A percentile compares a stretch with the other conserved stretches of the same genome.
These are phyloP conservation scores for Lactarius indigo DNA, from an alignment of 768 basidiomycete species.

Conservation along the genomic window DNA sequence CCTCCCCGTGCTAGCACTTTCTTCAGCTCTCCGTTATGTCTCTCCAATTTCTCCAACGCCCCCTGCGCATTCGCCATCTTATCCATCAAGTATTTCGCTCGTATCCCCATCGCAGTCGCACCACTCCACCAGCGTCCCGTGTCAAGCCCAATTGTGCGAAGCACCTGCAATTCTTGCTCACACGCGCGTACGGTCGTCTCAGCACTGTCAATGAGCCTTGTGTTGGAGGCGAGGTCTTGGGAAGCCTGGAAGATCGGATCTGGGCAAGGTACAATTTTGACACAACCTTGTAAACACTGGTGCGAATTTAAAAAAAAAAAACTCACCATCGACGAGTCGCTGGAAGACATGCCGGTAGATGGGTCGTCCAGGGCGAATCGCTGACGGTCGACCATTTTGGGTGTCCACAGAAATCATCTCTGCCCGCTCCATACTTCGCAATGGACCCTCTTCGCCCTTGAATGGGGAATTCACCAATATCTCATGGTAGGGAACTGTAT, in stretches of 20 bases:
- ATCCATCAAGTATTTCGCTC: conserved; percentile 64
- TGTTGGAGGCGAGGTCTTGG: conserved; percentile 79
- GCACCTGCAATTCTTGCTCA: conserved; percentile 69
- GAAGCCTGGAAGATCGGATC: conserved; percentile 76
- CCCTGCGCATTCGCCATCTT: conserved; percentile 70
- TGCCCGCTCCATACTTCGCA: conserved; percentile 84
- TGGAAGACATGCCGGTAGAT: conserved; percentile 85
- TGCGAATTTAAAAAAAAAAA: background rate
- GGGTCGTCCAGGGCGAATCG: conserved; percentile 86
- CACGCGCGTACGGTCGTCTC: conserved; percentile 66
- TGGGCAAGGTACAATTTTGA: conserved; percentile 30
- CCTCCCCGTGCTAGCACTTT: conserved; percentile 45
- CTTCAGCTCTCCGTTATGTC: conserved; percentile 65
- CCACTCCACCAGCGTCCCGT: conserved; percentile 45
- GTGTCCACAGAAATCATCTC: conserved; percentile 83
- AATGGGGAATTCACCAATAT: conserved; percentile 81
- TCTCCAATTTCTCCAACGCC: conserved; percentile 69
- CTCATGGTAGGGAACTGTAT: conserved; percentile 80
- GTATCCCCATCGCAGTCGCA: conserved; percentile 48
- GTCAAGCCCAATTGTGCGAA: conserved; percentile 62
- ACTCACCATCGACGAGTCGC: conserved; percentile 69
- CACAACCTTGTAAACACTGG: conserved; percentile 12
- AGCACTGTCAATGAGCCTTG: conserved; percentile 50
- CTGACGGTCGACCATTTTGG: conserved; percentile 75
- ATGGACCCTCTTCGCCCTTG: conserved; percentile 80